Conservation (phyloP, 2,329 filamentous ascomycete genomes). For the Samsoniella hepiali region DNA sequence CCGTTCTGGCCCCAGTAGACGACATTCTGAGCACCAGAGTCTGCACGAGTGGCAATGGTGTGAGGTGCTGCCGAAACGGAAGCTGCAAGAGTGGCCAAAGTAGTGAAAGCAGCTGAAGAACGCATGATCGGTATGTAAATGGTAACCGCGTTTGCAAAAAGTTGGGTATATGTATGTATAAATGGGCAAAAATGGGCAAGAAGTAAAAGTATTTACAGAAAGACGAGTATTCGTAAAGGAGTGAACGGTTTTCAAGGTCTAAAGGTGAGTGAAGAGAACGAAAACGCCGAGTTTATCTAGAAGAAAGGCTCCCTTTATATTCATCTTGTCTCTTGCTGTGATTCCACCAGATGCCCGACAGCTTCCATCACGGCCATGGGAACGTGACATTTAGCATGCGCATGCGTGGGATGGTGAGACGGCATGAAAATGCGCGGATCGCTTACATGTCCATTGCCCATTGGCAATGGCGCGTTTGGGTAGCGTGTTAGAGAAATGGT, state of each 20-base stretch:
- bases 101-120: neutral
- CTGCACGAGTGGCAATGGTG: slow-evolving; percentile 14
- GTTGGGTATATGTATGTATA: neutral
- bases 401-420: slow-evolving; percentile 1
- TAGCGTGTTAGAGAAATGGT: slow-evolving; percentile 2
- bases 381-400: slow-evolving; percentile 10
- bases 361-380: neutral
- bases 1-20: slow-evolving; percentile 28
- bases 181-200: neutral
- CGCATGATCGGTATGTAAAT: slow-evolving; percentile 7
- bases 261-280: neutral
- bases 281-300: neutral
- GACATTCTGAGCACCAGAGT: slow-evolving; percentile 30
- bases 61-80: slow-evolving; percentile 18
- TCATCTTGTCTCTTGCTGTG: neutral
- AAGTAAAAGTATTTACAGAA: slow-evolving; percentile 5
- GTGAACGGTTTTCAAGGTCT: neutral
- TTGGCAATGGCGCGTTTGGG: neutral
- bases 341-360: neutral
- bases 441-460: slow-evolving; percentile 4
- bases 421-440: neutral
- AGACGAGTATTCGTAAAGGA: neutral
- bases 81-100: slow-evolving; percentile 6
- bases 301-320: neutral
- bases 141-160: neutral